Base-by-base conservation (phyloP, 2,329 filamentous ascomycete species). In the Hymenoscyphus salicellus region DNA sequence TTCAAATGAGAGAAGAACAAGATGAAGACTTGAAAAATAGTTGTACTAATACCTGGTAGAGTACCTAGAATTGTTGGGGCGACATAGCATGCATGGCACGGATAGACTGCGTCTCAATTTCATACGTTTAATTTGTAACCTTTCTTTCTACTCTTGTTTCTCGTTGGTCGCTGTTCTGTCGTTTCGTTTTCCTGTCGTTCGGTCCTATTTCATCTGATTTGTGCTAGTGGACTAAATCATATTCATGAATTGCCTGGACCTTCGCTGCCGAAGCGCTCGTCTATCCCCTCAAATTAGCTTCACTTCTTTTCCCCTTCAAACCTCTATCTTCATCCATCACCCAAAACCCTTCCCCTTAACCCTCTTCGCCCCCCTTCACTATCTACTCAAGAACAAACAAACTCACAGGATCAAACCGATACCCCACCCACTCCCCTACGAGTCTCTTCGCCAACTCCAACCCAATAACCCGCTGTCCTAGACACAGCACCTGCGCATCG, bases 401-500 rank as follows among this genome's bases (percentile, higher is more conserved):
- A 76, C 87, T 89, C 65, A 78, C 79, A 55, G 83, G 80, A 77
- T 96, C 92, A 78, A 95, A 95, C 65, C 86, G 81, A 77, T 95
- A 93, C n/a, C 86, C 89, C 38, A 96, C 76, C 91, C 91, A 96
- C 81, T 96, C 92, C 75, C 83, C 87, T 0, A 87, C 91, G 71
- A 96, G 76, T 72, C 91, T 82, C 72, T 91, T 84, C 55, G 92
- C 92, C 52, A 96, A 78, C 79, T 96, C 92, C 58, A 95, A 76
- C 0, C 92, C 92, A 55, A 96, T 85, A 0, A 96, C 92, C 26
- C 92, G 81, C 83, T 96, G 89, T 0, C 92, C 92, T 82, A 96
- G 89, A 76, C 92, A 96, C 67, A 96, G 79, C 36, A 96, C 91
- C 79, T 96, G 92, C 2, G 91, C 91, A 75, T 96, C 89, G 77